Conservation (phyloP, 805 yeast genomes). For the Pichia insulana region DNA sequence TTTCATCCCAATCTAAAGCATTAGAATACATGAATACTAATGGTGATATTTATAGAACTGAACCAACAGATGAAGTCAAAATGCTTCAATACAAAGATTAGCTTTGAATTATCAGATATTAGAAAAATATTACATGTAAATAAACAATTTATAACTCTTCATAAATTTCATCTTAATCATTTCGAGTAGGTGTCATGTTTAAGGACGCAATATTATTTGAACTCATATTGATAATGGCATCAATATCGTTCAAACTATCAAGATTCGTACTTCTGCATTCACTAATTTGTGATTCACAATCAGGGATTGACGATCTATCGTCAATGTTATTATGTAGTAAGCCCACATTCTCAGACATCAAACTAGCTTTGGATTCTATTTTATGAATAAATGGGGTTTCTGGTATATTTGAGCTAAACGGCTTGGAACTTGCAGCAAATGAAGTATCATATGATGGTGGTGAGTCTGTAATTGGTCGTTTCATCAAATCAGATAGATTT, state of each 20-base stretch:
- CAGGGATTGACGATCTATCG: not conserved
- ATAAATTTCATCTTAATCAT: not conserved
- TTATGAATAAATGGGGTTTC: not conserved
- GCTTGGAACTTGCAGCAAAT: not conserved
- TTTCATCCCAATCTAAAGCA: conserved; percentile 23
- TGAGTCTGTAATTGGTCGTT: conserved; percentile 13
- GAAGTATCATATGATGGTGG: conserved; percentile 24
- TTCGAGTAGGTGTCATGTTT: conserved; percentile 9
- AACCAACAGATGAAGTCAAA: conserved; percentile 22
- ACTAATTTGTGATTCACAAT: conserved; percentile 2
- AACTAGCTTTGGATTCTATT: conserved; percentile 16
- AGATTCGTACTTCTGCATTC: conserved; percentile 2
- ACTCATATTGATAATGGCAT: conserved; percentile 13
- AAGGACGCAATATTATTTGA: conserved; percentile 11
- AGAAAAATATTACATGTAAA: not conserved
- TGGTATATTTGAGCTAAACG: not conserved
- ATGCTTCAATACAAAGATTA: conserved; percentile 11
- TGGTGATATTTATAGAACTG: conserved; percentile 32
- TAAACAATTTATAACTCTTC: not conserved
- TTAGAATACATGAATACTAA: conserved; percentile 25
- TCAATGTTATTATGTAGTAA: conserved; percentile 19
- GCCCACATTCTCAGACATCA: conserved; percentile 16
- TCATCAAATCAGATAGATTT: conserved; percentile 16
- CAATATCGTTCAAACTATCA: conserved; percentile 6
- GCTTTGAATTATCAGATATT: not conserved